These are phyloP conservation scores for Pleurotus eryngii DNA, from an alignment of 768 basidiomycete species.

Conservation along the genomic window DNA sequence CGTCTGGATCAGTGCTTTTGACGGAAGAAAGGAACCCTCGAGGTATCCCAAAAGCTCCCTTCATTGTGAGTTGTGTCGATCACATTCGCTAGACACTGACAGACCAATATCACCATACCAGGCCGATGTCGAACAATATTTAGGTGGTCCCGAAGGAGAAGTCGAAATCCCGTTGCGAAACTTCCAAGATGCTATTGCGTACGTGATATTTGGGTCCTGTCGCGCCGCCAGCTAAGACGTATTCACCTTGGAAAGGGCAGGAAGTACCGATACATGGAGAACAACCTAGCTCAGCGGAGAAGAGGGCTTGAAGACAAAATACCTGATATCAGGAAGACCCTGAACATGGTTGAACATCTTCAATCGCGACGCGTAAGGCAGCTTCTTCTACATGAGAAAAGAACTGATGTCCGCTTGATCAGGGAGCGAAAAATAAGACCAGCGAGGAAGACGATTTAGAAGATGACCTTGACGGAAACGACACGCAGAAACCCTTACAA, in stretches of 20 bases:
- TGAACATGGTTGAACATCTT: constrained; percentile 84
- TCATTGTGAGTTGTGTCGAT: constrained; percentile 64
- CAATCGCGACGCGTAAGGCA: constrained; percentile 63
- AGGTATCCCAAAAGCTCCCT: constrained; percentile 94
- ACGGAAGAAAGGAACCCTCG: constrained; percentile 70
- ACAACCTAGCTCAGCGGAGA: constrained; percentile 74
- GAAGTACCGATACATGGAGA: constrained; percentile 99
- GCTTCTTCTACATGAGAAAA: neutral
- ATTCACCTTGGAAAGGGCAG: constrained; percentile 50
- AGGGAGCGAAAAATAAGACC: constrained; percentile 61
- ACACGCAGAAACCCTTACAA: constrained; percentile 50
- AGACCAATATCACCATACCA: constrained; percentile 25
- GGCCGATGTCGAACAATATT: constrained; percentile 85
- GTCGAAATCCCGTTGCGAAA: constrained; percentile 74
- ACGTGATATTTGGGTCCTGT: constrained; percentile 32
- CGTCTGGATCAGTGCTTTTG: constrained; percentile 20
- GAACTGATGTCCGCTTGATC: constrained; percentile 7
- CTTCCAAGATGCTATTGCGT: constrained; percentile 95
- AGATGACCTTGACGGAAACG: constrained; percentile 49
- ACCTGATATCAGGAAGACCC: constrained; percentile 90
- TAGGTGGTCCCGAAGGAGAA: constrained; percentile 75
- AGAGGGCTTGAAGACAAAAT: constrained; percentile 89
- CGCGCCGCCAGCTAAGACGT: constrained; percentile 14
- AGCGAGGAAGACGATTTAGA: constrained; percentile 49
- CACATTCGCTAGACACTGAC: neutral